These are phyloP conservation scores for Colletotrichum gigasporum DNA, from an alignment of 2,329 filamentous ascomycete genomes.

Conservation along the genomic window DNA sequence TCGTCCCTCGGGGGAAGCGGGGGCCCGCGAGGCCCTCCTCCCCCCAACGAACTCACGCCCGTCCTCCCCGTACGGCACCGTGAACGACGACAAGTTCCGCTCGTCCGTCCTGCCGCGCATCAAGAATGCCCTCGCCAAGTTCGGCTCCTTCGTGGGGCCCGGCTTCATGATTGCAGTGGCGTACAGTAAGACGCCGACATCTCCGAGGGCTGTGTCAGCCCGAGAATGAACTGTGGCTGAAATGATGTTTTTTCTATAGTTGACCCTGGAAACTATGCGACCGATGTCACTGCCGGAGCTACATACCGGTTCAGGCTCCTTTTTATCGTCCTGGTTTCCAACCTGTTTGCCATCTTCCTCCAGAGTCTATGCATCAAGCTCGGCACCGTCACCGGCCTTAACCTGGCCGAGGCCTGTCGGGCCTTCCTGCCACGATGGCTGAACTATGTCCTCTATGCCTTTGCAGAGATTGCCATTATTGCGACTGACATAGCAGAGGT, in stretches of 20 bases:
- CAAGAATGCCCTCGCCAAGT: constrained; percentile 51
- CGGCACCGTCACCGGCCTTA: constrained; percentile 74
- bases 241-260: constrained; percentile 42
- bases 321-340: constrained; percentile 75
- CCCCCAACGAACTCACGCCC: constrained; percentile 14
- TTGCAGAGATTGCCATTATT: constrained; percentile 75
- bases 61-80: background rate
- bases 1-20: constrained; percentile 27
- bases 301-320: constrained; percentile 72
- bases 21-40: constrained; percentile 22
- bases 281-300: constrained; percentile 74
- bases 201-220: background rate
- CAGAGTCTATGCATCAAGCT: constrained; percentile 76
- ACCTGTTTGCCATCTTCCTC: constrained; percentile 76
- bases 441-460: constrained; percentile 67
- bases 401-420: constrained; percentile 73
- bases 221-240: background rate
- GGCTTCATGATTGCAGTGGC: constrained; percentile 72
- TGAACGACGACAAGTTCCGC: background rate
- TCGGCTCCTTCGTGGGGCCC: constrained; percentile 69
- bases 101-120: constrained; percentile 9
- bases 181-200: constrained; percentile 54
- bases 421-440: constrained; percentile 73
- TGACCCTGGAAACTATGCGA: constrained; percentile 75
- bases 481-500: constrained; percentile 77